Percentiles rank a stretch among this genome's conserved stretches.
Conservation (phyloP, 2,329 filamentous ascomycete genomes). For the Diplocarpon mali region DNA sequence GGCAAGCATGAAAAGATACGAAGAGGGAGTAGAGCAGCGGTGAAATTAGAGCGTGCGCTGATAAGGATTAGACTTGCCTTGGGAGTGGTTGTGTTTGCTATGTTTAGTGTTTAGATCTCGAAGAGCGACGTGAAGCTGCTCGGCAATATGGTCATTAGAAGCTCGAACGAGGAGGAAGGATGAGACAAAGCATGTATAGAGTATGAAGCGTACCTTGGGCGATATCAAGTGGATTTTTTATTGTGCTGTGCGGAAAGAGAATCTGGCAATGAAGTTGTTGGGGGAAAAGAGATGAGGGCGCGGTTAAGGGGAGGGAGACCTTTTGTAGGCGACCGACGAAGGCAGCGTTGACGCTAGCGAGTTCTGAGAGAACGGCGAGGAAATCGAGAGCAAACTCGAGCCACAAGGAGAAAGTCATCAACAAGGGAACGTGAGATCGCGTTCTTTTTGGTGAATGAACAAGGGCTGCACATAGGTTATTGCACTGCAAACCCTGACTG, state of each 20-base stretch:
- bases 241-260: background rate
- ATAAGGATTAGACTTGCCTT: background rate
- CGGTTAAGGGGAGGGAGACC: slow-evolving; percentile 1
- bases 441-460: slow-evolving; percentile 1
- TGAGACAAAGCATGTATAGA: background rate
- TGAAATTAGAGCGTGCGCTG: background rate
- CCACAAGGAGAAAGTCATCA: background rate
- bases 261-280: background rate
- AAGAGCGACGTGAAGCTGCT: background rate
- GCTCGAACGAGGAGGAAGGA: background rate
- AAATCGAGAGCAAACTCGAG: background rate
- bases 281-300: slow-evolving; percentile 1
- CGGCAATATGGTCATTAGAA: background rate
- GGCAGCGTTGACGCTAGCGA: slow-evolving; percentile 3
- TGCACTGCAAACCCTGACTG: background rate
- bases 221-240: background rate
- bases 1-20: background rate
- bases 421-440: background rate
- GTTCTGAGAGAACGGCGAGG: slow-evolving; percentile 1
- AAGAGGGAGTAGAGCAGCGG: background rate
- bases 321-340: slow-evolving; percentile 3
- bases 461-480: background rate
- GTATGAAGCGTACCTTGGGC: background rate
- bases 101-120: background rate
- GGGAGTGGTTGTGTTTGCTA: background rate